Percentiles rank a stretch among this genome's conserved stretches.
Conservation (phyloP, 306 rosid genomes). For the Oemleria cerasiformis region DNA sequence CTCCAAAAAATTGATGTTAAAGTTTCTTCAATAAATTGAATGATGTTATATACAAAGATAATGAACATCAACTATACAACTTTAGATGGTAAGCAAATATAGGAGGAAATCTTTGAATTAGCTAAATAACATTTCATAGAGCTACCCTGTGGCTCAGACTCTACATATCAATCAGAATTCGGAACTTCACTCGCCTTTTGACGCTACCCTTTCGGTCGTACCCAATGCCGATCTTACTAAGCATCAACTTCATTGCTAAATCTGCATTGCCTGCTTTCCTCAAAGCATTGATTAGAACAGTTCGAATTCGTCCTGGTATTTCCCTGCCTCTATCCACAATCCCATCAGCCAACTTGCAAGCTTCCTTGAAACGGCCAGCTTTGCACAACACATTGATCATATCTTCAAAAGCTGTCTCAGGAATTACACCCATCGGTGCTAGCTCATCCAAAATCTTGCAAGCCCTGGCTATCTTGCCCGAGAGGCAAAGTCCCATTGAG, state of each 20-base stretch:
- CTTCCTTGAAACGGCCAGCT: slow-evolving; percentile 73
- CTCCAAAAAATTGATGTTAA: background rate
- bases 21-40: slow-evolving; percentile 12
- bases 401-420: slow-evolving; percentile 74
- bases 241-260: slow-evolving; percentile 82
- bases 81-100: background rate
- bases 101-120: background rate
- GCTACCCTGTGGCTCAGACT: slow-evolving; percentile 3
- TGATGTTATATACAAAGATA: slow-evolving; percentile 3
- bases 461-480: slow-evolving; percentile 81
- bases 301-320: slow-evolving; percentile 74
- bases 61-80: background rate
- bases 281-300: slow-evolving; percentile 69
- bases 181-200: slow-evolving; percentile 77
- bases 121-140: background rate
- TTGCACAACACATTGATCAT: slow-evolving; percentile 77
- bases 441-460: slow-evolving; percentile 88
- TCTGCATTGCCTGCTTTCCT: slow-evolving; percentile 82
- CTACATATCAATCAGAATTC: slow-evolving; percentile 43
- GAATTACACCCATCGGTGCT: slow-evolving; percentile 78
- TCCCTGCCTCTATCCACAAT: slow-evolving; percentile 86
- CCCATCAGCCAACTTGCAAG: slow-evolving; percentile 94
- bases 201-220: slow-evolving; percentile 73
- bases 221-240: slow-evolving; percentile 89
- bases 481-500: slow-evolving; percentile 75